Evolutionary conservation across 73 alveolate species (phyloP), one percentile per base, ranked within the genome.

Genomic region (Paramecium biaurelia): DNA sequence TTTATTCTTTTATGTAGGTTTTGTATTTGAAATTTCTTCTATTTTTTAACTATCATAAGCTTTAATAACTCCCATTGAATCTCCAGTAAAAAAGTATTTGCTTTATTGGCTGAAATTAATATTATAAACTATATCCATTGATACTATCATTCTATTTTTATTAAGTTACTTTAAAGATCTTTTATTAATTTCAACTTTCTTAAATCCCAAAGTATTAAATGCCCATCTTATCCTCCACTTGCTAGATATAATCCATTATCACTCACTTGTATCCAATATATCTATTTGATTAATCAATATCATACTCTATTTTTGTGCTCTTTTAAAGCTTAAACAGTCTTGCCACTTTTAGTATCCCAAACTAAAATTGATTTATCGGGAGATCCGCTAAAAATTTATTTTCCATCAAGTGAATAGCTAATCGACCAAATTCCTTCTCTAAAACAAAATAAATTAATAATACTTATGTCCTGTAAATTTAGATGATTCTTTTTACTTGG

Each of bases 181-280:
- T 79, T 79, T 12, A 79, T 7, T 15, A 79, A 26, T 45, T 41
- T 42, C 28, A 79, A 79, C 43, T 79, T n/a, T 79, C 76, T 43
- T 34, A 79, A 21, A 34, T 79, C 90, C 90, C 90, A 79, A 24
- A 79, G 41, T 12, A 79, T 79, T 21, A 79, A 24, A 47, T 79
- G 74, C 0, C 90, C 90, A 79, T 79, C 90, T 45, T 79, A 45
- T 24, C 90, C 90, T 42, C 90, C 90, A 79, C 90, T 79, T 7
- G 72, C 72, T 45, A 79, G 37, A 79, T 79, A 79, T 18, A 26
- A 10, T 45, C 90, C 90, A 79, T 43, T 79, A 12, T 79, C 90
- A 42, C 90, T 79, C 32, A 26, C 70, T 20, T 32, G 5, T 6
- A 42, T 34, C 45, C 76, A 41, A 21, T 79, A 79, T 3, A 79